Conservation (phyloP, 768 basidiomycete genomes). For the Lyophyllum atratum region DNA sequence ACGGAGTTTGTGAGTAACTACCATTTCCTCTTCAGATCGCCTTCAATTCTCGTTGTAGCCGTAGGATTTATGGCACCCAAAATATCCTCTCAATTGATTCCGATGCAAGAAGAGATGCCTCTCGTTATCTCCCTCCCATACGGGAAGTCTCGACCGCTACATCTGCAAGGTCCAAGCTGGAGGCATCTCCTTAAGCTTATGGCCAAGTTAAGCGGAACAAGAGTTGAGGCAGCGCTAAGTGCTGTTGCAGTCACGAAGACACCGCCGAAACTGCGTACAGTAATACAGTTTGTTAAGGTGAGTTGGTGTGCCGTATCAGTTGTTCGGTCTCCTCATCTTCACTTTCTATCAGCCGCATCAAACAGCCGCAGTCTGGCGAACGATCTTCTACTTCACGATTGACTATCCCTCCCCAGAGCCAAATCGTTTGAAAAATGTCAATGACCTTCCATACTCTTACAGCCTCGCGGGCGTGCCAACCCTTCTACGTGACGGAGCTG, state of each 20-base stretch:
- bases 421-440: slow-evolving; percentile 53
- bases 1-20: slow-evolving; percentile 65
- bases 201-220: slow-evolving; percentile 70
- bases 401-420: slow-evolving; percentile 63
- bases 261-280: slow-evolving; percentile 65
- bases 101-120: slow-evolving; percentile 60
- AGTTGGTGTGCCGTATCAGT: slow-evolving; percentile 13
- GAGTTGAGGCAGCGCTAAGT: slow-evolving; percentile 71
- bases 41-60: slow-evolving; percentile 41
- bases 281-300: slow-evolving; percentile 81
- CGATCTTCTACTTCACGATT: slow-evolving; percentile 75
- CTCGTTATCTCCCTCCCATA: slow-evolving; percentile 76
- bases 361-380: slow-evolving; percentile 64
- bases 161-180: slow-evolving; percentile 77
- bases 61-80: slow-evolving; percentile 66
- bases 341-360: slow-evolving; percentile 55
- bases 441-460: slow-evolving; percentile 73
- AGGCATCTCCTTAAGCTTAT: slow-evolving; percentile 71
- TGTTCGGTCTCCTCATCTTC: neutral
- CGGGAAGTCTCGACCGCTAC: slow-evolving; percentile 65
- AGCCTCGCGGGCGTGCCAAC: slow-evolving; percentile 58
- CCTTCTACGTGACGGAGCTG: slow-evolving; percentile 63
- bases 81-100: slow-evolving; percentile 46
- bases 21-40: neutral
- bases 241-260: slow-evolving; percentile 59